These are phyloP conservation scores for Antrodiella citrinella DNA, from an alignment of 768 basidiomycete genomes.

Conservation along the genomic window DNA sequence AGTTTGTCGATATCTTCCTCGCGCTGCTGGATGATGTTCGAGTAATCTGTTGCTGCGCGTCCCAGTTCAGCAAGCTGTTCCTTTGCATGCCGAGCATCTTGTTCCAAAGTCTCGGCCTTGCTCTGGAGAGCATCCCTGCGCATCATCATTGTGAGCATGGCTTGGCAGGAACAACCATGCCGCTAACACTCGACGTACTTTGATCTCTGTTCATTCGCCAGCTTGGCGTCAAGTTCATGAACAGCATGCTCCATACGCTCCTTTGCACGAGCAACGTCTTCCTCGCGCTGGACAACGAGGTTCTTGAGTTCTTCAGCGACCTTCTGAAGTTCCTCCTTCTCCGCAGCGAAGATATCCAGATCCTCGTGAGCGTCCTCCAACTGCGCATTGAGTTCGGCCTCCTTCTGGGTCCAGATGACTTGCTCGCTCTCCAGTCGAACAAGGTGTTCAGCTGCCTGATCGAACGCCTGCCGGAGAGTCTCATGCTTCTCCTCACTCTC, in stretches of 20 bases:
- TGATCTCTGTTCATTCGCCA: conserved; percentile 54
- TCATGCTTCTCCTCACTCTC: conserved; percentile 75
- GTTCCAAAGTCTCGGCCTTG: conserved; percentile 55
- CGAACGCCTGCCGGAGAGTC: conserved; percentile 62
- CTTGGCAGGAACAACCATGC: not conserved
- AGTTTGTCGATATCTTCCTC: conserved; percentile 61
- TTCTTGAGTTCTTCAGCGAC: conserved; percentile 63
- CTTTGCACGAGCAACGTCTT: conserved; percentile 66
- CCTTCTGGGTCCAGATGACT: conserved; percentile 54
- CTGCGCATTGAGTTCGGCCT: conserved; percentile 54
- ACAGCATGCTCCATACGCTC: conserved; percentile 62
- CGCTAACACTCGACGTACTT: conserved; percentile 37
- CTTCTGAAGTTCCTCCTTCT: conserved; percentile 56
- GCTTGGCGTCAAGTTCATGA: conserved; percentile 63
- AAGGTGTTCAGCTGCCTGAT: conserved; percentile 81
- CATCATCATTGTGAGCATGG: not conserved
- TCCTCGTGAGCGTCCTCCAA: conserved; percentile 50
- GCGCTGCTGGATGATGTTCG: conserved; percentile 66
- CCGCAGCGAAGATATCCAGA: conserved; percentile 46
- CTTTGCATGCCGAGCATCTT: conserved; percentile 61
- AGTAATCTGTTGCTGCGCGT: conserved; percentile 70
- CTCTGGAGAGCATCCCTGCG: conserved; percentile 57
- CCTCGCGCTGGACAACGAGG: conserved; percentile 65
- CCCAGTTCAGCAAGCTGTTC: conserved; percentile 72
- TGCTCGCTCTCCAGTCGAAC: conserved; percentile 75